Percentiles rank a stretch among this genome's conserved stretches.
Evolutionary conservation across 2,329 filamentous ascomycete species (phyloP).

Genomic region (Aspergillus tamarii): DNA sequence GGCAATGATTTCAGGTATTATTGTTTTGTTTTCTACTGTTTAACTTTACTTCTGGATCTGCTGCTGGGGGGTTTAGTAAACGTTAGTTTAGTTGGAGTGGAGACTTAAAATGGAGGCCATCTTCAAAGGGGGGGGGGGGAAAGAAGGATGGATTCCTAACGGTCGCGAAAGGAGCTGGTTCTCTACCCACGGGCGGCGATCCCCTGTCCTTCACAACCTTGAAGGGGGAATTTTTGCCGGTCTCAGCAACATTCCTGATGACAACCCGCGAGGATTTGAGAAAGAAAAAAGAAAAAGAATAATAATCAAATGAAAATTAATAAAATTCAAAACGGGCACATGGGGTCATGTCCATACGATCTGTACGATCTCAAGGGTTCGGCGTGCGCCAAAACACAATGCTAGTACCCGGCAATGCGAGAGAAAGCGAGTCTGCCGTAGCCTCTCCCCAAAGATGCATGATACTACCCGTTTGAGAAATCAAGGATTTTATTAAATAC

Average conservation of each 20-base stretch:
- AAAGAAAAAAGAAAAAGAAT: background rate
- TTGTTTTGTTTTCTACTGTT: background rate
- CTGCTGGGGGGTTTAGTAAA: background rate
- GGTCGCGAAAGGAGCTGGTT: background rate
- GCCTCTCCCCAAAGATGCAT: background rate
- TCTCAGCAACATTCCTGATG: conserved; percentile 18
- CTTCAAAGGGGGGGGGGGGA: background rate
- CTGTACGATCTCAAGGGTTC: conserved; percentile 1
- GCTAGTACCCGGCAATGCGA: conserved; percentile 2
- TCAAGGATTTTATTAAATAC: conserved; percentile 2
- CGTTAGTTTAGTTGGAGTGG: conserved; percentile 1
- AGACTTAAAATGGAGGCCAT: background rate
- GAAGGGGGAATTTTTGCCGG: conserved; percentile 4
- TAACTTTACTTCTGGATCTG: conserved; percentile 4
- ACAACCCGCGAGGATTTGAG: background rate
- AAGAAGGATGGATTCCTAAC: conserved; percentile 1
- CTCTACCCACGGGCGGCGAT: background rate
- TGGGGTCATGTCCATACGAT: background rate
- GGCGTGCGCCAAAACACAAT: background rate
- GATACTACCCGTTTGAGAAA: background rate
- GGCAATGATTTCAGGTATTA: background rate
- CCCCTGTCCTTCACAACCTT: background rate
- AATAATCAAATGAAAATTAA: background rate
- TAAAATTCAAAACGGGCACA: background rate
- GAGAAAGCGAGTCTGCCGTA: background rate